Base-by-base conservation (phyloP, 1,284 basidiomycete species). In the Irpex lacteus region DNA sequence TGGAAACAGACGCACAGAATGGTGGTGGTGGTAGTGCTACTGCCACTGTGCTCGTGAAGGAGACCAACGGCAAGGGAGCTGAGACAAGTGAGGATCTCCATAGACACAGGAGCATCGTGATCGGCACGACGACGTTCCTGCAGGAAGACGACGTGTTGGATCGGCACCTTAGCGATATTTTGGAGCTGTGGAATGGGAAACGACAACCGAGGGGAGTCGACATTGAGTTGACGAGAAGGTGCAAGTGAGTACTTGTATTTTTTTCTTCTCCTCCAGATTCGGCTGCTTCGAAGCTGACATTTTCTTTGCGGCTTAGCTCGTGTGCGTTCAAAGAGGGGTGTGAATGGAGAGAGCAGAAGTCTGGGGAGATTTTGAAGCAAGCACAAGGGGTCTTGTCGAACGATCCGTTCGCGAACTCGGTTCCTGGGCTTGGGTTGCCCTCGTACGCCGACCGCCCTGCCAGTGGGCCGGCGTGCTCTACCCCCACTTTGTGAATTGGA, bases 311-410 rank as follows among this genome's bases (percentile, higher is more conserved):
- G 6, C 5, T 6, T 1, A 94, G 90, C 38, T 84, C 86, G 47
- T 96, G 94, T 71, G 94, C 95, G 74, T 96, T 94, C 73, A 77
- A 77, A 55, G 78, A 85, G 1, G 88, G 84, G 9, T 96, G 94
- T 70, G 94, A 96, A 77, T 96, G 94, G 94, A 81, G 92, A 72
- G 87, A 88, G 64, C 75, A 80, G 67, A 91, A 88, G 71, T 88
- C 88, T 2, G 66, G 67, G 47, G 87, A 89, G 67, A 67, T 68
- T 36, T 4, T 18, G 26, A 21, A 53, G 50, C 8, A 26, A 9
- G 21, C 32, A 1, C 32, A 34, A 5, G 32, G 8, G 0, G 50
- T 18, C 7, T 18, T 21, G 50, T 26, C 19, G 8, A 15, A 53
- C 18, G 50, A 53, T 26, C 50, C 50, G 19, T 53, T 53, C 15